A percentile compares a stretch with the other conserved stretches of the same genome.
Evolutionary conservation across 495 filamentous ascomycete genomes (phyloP).

Genomic region (Amniculicola lignicola): DNA sequence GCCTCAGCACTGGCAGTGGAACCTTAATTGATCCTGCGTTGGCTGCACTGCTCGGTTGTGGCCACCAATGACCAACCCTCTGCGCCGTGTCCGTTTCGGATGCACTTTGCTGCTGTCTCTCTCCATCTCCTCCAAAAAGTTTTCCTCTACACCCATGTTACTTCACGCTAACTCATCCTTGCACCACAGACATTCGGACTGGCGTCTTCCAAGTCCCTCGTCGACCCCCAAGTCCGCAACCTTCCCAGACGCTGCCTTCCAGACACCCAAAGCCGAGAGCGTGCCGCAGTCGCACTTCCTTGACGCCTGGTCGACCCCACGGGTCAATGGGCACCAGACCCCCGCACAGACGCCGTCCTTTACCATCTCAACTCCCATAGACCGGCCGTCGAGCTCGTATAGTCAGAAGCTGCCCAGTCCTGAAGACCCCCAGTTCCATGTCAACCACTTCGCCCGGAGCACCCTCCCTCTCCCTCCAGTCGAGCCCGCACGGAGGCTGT

Average conservation of each 20-base stretch:
- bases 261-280: slow-evolving; percentile 38
- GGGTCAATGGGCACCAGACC: slow-evolving; percentile 38
- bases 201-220: slow-evolving; percentile 43
- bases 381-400: slow-evolving; percentile 32
- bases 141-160: too few relatives aligned
- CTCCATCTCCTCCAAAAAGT: too few relatives aligned
- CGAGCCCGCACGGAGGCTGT: slow-evolving; percentile 54
- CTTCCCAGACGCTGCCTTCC: slow-evolving; percentile 32
- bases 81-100: too few relatives aligned
- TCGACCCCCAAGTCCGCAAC: slow-evolving; percentile 38
- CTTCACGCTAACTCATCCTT: too few relatives aligned
- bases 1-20: too few relatives aligned
- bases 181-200: slow-evolving; percentile 37
- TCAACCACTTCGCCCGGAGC: slow-evolving; percentile 56
- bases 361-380: slow-evolving; percentile 30
- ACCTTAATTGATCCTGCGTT: too few relatives aligned
- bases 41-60: too few relatives aligned
- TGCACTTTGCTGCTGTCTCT: too few relatives aligned
- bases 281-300: slow-evolving; percentile 39
- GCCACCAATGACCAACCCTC: too few relatives aligned
- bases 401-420: slow-evolving; percentile 23
- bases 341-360: slow-evolving; percentile 38
- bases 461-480: slow-evolving; percentile 54
- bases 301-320: slow-evolving; percentile 44
- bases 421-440: slow-evolving; percentile 46